phyloP scores from a whole-genome alignment of 192 early-diverging fungal genomes.

The Mortierella alpina region DNA sequence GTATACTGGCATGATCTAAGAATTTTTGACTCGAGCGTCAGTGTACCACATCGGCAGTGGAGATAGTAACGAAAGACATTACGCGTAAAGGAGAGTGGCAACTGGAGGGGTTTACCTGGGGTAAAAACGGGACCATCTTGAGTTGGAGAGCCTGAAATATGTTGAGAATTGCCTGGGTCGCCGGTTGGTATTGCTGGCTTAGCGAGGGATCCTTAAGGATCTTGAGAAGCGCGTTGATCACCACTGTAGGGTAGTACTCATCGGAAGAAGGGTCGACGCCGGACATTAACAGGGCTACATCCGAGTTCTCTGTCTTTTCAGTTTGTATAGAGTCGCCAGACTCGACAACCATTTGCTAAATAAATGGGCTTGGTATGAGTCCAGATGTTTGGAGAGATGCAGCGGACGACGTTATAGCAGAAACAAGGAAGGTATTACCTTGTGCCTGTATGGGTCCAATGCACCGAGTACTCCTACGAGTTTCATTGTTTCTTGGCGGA shows the following conservation, averaged over 20 bases:
- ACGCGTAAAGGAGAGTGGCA: background rate
- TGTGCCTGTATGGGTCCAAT: constrained; percentile 88
- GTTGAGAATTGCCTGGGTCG: constrained; percentile 91
- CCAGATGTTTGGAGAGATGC: background rate
- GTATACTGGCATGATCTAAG: constrained; percentile 88
- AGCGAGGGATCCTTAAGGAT: constrained; percentile 87
- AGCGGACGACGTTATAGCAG: background rate
- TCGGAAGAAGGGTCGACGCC: constrained; percentile 84
- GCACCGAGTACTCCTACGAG: constrained; percentile 94
- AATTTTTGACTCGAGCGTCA: background rate
- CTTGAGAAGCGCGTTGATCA: constrained; percentile 86
- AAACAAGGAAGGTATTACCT: constrained; percentile 32
- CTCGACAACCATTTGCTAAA: constrained; percentile 58
- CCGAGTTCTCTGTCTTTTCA: constrained; percentile 62
- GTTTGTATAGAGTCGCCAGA: constrained; percentile 56
- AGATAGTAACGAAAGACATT: background rate
- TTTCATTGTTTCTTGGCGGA: constrained; percentile 87
- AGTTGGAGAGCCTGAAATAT: constrained; percentile 91
- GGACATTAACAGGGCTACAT: constrained; percentile 64
- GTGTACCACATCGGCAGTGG: background rate
- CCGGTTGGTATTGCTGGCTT: constrained; percentile 84
- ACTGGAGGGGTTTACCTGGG: constrained; percentile 62
- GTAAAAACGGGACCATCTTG: constrained; percentile 88
- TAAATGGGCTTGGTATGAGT: constrained; percentile 1
- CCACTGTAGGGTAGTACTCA: constrained; percentile 92